These are phyloP conservation scores for Madurella fahalii DNA, from an alignment of 2,329 filamentous ascomycete species.

Conservation along the genomic window DNA sequence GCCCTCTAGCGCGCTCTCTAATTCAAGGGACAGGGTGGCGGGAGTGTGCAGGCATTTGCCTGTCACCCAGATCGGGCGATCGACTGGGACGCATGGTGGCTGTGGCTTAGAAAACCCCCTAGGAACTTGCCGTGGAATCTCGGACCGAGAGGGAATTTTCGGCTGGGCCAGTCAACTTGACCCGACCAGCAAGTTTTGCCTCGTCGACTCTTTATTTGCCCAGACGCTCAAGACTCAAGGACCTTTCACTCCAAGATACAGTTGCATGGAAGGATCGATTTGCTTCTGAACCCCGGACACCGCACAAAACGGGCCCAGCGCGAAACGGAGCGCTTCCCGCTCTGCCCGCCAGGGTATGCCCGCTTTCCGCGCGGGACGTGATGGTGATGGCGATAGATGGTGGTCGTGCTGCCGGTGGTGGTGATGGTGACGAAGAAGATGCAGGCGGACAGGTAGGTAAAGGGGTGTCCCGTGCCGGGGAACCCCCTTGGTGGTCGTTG, in stretches of 20 bases:
- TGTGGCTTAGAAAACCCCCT: neutral
- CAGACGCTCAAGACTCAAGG: neutral
- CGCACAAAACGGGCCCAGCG: neutral
- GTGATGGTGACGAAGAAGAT: neutral
- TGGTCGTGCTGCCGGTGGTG: too few species aligned
- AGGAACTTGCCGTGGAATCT: constrained; percentile 3
- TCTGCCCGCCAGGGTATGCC: neutral
- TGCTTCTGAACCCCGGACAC: constrained; percentile 2
- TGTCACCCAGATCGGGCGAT: neutral
- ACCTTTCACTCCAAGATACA: neutral
- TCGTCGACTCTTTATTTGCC: neutral
- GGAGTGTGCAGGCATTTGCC: neutral
- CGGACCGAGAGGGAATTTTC: constrained; percentile 4
- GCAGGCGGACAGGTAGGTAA: neutral
- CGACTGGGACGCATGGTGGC: too few species aligned
- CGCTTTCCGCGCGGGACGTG: neutral
- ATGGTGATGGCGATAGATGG: too few species aligned
- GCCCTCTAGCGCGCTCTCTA: neutral
- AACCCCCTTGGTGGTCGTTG: neutral
- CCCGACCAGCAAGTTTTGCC: too few species aligned
- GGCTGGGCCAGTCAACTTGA: neutral
- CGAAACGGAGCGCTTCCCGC: neutral
- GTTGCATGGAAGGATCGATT: constrained; percentile 11
- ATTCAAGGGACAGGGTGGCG: neutral
- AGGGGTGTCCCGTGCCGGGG: too few species aligned